Base-by-base conservation (phyloP, 83 land plant species). In the Picea abies region DNA sequence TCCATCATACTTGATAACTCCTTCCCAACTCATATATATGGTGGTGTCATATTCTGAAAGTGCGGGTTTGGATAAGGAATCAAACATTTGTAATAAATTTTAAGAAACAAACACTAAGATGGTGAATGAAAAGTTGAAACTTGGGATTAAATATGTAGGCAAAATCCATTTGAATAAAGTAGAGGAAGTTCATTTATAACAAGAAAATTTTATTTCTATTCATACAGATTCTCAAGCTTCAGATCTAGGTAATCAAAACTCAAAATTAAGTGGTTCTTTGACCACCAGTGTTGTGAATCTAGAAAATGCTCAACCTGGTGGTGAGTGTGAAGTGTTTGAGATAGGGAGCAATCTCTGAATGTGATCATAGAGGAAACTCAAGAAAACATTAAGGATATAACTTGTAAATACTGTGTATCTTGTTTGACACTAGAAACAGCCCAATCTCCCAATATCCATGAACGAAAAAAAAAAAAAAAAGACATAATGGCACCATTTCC, bases 381-480 rank as follows among this genome's bases (percentile, higher is more conserved):
- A 63, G 91, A 86, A 17, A 79, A 88, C 25, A 37, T 64, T 26
- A 92, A 92, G 80, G 93, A 91, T 72, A 78, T 88, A n/a, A 35
- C 91, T 84, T 83, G 77, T 35, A 92, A 83, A 62, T 84, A 70
- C 14, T 29, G 73, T 58, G 90, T 88, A 52, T 84, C 85, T 56
- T 23, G 86, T 77, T 14, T 80, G 29, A 35, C 78, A 16, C 2
- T 81, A 5, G 78, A 81, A 60, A 52, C 70, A 70, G 58, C 84
- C 5, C 92, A 83, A 76, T 60, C 85, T 62, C 84, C 5, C 92
- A 83, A 76, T 60, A 84, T n/a, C 87, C 90, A 26, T 81, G 82
- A 76, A 23, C 82, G 89, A 83, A 95, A 91, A 68, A 90, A 94
- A 44, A 95, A 93, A 82, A 89, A 87, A n/a, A 97, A 92, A 81